Evolutionary conservation across 805 yeast species (phyloP).

Genomic region (Wickerhamomyces chambardii): DNA sequence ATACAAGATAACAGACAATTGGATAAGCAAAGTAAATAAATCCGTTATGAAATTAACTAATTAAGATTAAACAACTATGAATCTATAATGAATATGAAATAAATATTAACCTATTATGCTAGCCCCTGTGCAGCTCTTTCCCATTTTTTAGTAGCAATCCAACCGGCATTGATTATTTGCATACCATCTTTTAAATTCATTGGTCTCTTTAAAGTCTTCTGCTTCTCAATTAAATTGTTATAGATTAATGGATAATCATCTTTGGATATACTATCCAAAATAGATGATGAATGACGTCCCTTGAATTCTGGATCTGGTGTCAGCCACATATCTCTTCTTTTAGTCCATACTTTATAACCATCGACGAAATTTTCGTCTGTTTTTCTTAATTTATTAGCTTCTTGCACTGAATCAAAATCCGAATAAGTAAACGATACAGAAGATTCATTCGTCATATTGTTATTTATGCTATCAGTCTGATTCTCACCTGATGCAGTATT

Average conservation of each 20-base stretch:
- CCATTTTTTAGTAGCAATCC: conserved; percentile 78
- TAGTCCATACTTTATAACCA: conserved; percentile 63
- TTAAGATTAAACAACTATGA: too few relatives aligned
- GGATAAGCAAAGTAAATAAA: too few relatives aligned
- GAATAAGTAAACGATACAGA: conserved; percentile 13
- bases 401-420: conserved; percentile 22
- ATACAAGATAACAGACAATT: conserved; percentile 19
- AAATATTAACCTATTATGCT: conserved; percentile 10
- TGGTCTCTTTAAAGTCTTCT: conserved; percentile 56
- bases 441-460: conserved; percentile 10
- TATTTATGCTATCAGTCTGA: conserved; percentile 1
- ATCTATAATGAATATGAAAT: too few relatives aligned
- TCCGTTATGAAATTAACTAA: too few relatives aligned
- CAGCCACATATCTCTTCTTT: conserved; percentile 63
- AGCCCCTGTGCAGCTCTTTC: conserved; percentile 36
- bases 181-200: conserved; percentile 69
- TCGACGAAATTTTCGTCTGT: conserved; percentile 29
- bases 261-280: conserved; percentile 25
- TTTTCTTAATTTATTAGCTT: conserved; percentile 17
- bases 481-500: not conserved
- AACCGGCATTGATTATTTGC: conserved; percentile 70
- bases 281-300: conserved; percentile 1
- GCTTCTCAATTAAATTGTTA: conserved; percentile 59
- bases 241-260: conserved; percentile 57
- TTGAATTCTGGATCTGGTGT: conserved; percentile 23